These are phyloP conservation scores for Colletotrichum chrysophilum DNA, from an alignment of 2,329 filamentous ascomycete genomes.

Conservation along the genomic window DNA sequence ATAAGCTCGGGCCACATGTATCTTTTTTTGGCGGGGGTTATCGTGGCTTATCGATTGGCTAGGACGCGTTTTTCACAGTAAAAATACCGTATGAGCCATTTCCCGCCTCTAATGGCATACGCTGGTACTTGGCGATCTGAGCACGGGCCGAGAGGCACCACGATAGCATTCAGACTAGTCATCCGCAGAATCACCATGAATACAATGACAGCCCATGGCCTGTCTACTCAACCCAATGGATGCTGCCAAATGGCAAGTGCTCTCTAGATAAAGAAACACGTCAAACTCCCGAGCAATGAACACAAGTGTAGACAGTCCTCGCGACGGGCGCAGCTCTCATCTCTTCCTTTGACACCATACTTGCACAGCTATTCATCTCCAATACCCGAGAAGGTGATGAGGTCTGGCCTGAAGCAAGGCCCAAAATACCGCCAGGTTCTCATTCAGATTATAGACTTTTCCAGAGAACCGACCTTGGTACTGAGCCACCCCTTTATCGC, in stretches of 20 bases:
- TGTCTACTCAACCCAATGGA: neutral
- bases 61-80: no score
- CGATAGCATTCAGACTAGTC: neutral
- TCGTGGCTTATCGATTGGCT: no score
- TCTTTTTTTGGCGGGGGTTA: no score
- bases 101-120: no score
- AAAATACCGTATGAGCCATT: no score
- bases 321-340: neutral
- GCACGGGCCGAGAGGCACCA: neutral
- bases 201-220: accelerated
- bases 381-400: neutral
- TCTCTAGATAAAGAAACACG: neutral
- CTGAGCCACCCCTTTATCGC: neutral
- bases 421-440: neutral
- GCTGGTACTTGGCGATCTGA: neutral
- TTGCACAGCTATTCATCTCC: neutral
- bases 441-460: neutral
- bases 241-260: neutral
- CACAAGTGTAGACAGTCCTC: neutral
- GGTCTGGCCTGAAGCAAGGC: neutral
- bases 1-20: no score
- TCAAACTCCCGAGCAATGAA: neutral
- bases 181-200: neutral
- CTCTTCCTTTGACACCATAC: neutral
- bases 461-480: neutral